Conservation (phyloP, 78 protist genomes). For the slime mould (Dictyostelium discoideum) region DNA sequence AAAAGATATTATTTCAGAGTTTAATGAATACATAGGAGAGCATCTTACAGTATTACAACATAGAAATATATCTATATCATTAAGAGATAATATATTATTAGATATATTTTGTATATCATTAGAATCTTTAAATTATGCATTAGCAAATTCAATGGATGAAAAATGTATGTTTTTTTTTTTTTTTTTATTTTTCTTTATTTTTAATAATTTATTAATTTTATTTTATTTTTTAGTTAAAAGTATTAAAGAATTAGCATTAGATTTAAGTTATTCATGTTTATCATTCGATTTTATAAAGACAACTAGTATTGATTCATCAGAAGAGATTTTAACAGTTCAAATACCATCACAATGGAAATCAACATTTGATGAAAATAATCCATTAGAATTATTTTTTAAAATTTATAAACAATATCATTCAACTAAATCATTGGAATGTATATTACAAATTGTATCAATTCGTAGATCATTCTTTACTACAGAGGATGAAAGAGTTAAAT, state of each 20-base stretch:
- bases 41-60: conserved; percentile 58
- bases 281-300: conserved; percentile 60
- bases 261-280: conserved; percentile 46
- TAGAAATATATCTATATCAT: conserved; percentile 50
- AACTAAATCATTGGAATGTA: conserved; percentile 60
- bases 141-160: background rate
- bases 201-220: no score
- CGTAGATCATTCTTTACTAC: conserved; percentile 53
- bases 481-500: conserved; percentile 58
- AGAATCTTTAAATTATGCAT: conserved; percentile 38
- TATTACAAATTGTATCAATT: conserved; percentile 39
- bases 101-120: conserved; percentile 43
- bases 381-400: conserved; percentile 27
- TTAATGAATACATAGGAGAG: conserved; percentile 58
- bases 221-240: conserved; percentile 3
- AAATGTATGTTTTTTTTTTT: background rate
- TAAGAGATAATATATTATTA: conserved; percentile 41
- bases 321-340: conserved; percentile 42
- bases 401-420: conserved; percentile 17
- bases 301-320: conserved; percentile 31
- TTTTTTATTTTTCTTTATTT: background rate
- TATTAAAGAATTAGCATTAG: conserved; percentile 66
- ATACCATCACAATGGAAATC: conserved; percentile 47
- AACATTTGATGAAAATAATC: conserved; percentile 38
- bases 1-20: conserved; percentile 58